Evolutionary conservation across 805 yeast species (phyloP).

Genomic region (Monosporozyma aerobia): DNA sequence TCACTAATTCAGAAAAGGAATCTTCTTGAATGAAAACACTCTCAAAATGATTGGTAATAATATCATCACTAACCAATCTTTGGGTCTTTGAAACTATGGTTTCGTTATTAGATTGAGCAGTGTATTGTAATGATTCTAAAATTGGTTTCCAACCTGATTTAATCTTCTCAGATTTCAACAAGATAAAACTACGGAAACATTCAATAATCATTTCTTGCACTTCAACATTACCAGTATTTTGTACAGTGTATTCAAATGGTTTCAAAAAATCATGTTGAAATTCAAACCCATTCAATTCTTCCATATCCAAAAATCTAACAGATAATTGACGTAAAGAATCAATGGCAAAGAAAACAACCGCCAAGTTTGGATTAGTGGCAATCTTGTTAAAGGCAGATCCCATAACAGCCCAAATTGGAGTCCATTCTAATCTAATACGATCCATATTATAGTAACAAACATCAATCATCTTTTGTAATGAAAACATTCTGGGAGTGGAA

Average conservation of each 20-base stretch:
- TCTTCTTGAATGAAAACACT: slow-evolving; percentile 64
- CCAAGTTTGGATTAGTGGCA: slow-evolving; percentile 68
- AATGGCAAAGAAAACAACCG: slow-evolving; percentile 80
- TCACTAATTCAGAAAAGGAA: slow-evolving; percentile 49
- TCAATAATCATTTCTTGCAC: slow-evolving; percentile 86
- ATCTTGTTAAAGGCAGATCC: slow-evolving; percentile 81
- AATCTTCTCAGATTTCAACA: slow-evolving; percentile 61
- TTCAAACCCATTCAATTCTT: slow-evolving; percentile 89
- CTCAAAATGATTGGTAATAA: slow-evolving; percentile 52
- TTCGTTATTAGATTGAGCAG: slow-evolving; percentile 51
- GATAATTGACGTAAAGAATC: slow-evolving; percentile 91
- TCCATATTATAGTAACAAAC: slow-evolving; percentile 96
- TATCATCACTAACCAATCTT: slow-evolving; percentile 46
- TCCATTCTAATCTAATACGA: slow-evolving; percentile 93
- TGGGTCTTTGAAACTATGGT: slow-evolving; percentile 54
- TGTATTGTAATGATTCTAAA: slow-evolving; percentile 64
- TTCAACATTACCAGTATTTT: slow-evolving; percentile 54
- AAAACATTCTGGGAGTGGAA: slow-evolving; percentile 78
- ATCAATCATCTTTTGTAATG: slow-evolving; percentile 91
- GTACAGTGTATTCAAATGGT: slow-evolving; percentile 77
- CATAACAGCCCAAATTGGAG: slow-evolving; percentile 89
- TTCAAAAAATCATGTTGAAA: slow-evolving; percentile 89
- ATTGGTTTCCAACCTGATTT: slow-evolving; percentile 94
- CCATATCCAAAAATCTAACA: slow-evolving; percentile 84
- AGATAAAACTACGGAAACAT: slow-evolving; percentile 77